These are phyloP conservation scores for Cryomyces minteri DNA, from an alignment of 495 filamentous ascomycete species.

Conservation along the genomic window DNA sequence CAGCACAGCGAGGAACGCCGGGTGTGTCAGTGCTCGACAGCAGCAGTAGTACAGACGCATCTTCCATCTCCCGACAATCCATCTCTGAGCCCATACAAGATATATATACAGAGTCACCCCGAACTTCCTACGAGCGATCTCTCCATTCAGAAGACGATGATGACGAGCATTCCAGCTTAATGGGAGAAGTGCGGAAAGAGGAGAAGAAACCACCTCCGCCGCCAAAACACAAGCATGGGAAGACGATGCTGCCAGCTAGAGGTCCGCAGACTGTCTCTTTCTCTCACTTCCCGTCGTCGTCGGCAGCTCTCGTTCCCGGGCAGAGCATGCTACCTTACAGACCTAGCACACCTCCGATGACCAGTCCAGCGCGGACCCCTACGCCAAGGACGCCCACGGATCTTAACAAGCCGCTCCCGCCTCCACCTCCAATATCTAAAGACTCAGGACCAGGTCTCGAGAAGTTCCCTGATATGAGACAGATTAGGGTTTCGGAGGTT, in stretches of 20 bases:
- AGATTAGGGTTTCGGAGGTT: neutral
- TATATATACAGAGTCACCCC: conserved; percentile 13
- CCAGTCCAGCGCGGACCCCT: neutral
- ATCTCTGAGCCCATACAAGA: conserved; percentile 18
- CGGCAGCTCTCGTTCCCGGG: conserved; percentile 4
- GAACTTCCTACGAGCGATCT: conserved; percentile 16
- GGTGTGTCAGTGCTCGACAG: conserved; percentile 10
- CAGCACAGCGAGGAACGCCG: conserved; percentile 1
- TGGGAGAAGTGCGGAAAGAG: conserved; percentile 5
- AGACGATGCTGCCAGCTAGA: conserved; percentile 6
- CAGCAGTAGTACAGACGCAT: conserved; percentile 21
- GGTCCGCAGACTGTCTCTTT: conserved; percentile 20
- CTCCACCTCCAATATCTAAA: conserved; percentile 4
- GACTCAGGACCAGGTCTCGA: neutral
- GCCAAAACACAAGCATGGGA: conserved; percentile 16
- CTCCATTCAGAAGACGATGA: conserved; percentile 16
- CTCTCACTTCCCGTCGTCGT: conserved; percentile 14
- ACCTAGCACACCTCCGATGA: neutral
- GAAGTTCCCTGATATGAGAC: neutral
- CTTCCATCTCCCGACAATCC: conserved; percentile 18
- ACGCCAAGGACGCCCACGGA: conserved; percentile 11
- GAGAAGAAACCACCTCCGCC: conserved; percentile 12
- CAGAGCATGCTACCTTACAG: neutral
- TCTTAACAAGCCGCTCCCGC: conserved; percentile 22
- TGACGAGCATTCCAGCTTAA: conserved; percentile 12